A percentile compares a stretch with the other conserved stretches of the same genome.
Conservation (phyloP, 176 grass and related monocot genomes). For the Avena atlantica region DNA sequence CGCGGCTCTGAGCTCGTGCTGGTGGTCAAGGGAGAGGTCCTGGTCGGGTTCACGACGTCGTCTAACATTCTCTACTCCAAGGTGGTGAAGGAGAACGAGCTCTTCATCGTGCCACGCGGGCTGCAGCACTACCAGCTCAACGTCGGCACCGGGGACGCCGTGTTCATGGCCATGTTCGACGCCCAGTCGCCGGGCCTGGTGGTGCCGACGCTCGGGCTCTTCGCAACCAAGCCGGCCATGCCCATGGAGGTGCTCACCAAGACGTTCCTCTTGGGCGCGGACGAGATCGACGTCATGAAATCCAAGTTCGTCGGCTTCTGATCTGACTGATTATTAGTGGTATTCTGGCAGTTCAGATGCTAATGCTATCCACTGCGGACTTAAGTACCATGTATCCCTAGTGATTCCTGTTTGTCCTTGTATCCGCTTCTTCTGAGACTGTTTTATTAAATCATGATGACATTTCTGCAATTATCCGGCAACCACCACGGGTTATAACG, state of each 20-base stretch:
- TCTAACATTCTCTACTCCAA: constrained; percentile 44
- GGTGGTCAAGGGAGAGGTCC: constrained; percentile 29
- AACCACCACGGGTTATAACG: too few species aligned
- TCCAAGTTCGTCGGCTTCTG: constrained; percentile 54
- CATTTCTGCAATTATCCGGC: too few species aligned
- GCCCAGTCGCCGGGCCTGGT: too few species aligned
- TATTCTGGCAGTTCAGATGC: not conserved
- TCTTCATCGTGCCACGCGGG: too few species aligned
- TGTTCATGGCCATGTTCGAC: constrained; percentile 47
- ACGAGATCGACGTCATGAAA: constrained; percentile 37
- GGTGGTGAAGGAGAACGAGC: too few species aligned
- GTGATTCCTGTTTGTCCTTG: not conserved
- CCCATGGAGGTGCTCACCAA: constrained; percentile 69
- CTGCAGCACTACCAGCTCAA: too few species aligned
- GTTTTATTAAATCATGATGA: too few species aligned
- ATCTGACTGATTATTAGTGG: constrained; percentile 11
- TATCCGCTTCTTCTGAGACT: not conserved
- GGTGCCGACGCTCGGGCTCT: constrained; percentile 51
- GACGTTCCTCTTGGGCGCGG: constrained; percentile 54
- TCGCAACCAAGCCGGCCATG: constrained; percentile 58
- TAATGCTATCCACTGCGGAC: not conserved
- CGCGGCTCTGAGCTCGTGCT: constrained; percentile 69
- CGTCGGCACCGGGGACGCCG: constrained; percentile 24
- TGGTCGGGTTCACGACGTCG: constrained; percentile 42
- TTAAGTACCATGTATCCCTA: not conserved